A percentile compares a stretch with the other conserved stretches of the same genome.
phyloP scores from a whole-genome alignment of 2,329 filamentous ascomycete genomes.

The Phialemonium atrogriseum region DNA sequence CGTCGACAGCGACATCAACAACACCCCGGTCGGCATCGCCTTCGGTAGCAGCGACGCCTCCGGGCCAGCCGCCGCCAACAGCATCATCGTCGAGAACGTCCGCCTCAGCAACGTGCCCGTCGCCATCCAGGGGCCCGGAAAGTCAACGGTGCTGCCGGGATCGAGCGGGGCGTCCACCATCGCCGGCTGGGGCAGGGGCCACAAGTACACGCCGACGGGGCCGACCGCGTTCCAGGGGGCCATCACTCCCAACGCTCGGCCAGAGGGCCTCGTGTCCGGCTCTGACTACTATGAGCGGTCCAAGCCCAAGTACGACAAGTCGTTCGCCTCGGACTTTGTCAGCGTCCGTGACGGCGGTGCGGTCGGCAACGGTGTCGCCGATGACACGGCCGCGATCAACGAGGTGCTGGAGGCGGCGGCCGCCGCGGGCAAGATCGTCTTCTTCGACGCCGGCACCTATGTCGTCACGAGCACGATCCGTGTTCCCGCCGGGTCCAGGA shows the following conservation, averaged over 20 bases:
- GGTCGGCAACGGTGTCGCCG: conserved; percentile 63
- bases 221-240: conserved; percentile 36
- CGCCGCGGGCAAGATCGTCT: conserved; percentile 45
- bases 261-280: conserved; percentile 45
- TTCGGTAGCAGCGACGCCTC: conserved; percentile 18
- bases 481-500: conserved; percentile 40
- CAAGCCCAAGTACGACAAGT: conserved; percentile 65
- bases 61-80: conserved; percentile 26
- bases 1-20: conserved; percentile 62
- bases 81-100: conserved; percentile 40
- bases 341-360: conserved; percentile 61
- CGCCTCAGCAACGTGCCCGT: conserved; percentile 28
- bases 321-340: conserved; percentile 52
- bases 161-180: conserved; percentile 36
- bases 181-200: conserved; percentile 56
- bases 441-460: conserved; percentile 55
- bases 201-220: conserved; percentile 41
- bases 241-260: conserved; percentile 35
- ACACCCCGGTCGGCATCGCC: conserved; percentile 60
- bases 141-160: conserved; percentile 44
- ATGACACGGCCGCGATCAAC: conserved; percentile 67
- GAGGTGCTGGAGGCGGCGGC: conserved; percentile 49
- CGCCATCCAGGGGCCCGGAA: conserved; percentile 37
- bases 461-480: conserved; percentile 46
- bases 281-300: conserved; percentile 60